Evolutionary conservation across 2,329 filamentous ascomycete species (phyloP).

Genomic region (Periglandula ipomoeae): DNA sequence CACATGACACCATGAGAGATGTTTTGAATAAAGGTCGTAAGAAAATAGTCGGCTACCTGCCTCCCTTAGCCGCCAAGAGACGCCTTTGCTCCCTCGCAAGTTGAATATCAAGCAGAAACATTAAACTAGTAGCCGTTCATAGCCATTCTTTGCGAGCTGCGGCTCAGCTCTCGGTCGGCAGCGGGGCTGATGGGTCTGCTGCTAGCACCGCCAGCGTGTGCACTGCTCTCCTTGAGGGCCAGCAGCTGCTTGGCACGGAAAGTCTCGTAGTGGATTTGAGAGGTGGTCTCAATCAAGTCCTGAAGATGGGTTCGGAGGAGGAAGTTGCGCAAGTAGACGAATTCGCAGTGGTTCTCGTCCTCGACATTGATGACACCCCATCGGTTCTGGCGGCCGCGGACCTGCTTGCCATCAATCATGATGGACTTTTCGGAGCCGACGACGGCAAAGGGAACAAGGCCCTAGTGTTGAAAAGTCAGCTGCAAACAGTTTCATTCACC

Average conservation of each 20-base stretch:
- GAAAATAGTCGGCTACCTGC: constrained; percentile 12
- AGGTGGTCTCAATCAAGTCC: constrained; percentile 97
- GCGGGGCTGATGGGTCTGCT: constrained; percentile 84
- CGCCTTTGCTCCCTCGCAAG: constrained; percentile 24
- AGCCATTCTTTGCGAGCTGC: constrained; percentile 92
- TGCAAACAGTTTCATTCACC: background rate
- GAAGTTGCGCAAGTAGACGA: constrained; percentile 97
- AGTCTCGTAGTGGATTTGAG: constrained; percentile 99
- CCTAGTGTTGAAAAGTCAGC: constrained; percentile 37
- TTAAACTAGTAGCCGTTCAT: constrained; percentile 89
- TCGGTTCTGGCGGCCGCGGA: constrained; percentile 94
- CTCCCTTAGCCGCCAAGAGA: constrained; percentile 20
- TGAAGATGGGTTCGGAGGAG: constrained; percentile 96
- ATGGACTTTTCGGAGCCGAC: constrained; percentile 98
- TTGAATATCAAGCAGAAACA: constrained; percentile 20
- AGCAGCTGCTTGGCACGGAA: constrained; percentile 99
- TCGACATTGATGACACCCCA: constrained; percentile 99
- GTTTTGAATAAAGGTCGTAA: constrained; percentile 18
- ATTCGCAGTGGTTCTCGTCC: constrained; percentile 99
- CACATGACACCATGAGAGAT: constrained; percentile 22
- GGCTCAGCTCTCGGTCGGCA: constrained; percentile 91
- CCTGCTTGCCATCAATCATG: constrained; percentile 93
- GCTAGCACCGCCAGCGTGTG: constrained; percentile 68
- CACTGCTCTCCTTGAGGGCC: constrained; percentile 95
- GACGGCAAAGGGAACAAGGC: constrained; percentile 92